Evolutionary conservation across 169 alveolate genomes (phyloP), one percentile per base, ranked within the genome.

Genomic region (Cryptosporidium canis): DNA sequence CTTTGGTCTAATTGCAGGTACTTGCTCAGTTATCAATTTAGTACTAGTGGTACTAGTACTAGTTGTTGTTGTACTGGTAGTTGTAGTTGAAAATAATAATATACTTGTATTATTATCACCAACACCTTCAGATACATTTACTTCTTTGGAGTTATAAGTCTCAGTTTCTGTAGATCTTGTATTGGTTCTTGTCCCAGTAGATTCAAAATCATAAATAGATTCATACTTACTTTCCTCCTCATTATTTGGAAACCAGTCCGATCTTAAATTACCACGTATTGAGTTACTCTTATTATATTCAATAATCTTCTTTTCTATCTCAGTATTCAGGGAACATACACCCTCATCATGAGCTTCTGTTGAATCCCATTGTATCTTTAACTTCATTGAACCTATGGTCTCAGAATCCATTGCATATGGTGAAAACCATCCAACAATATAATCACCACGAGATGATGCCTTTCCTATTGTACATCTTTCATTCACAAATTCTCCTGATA

Each of bases 371-470:
- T 55, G 67, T 16, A 70, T 45, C 29, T 70, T 70, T 21, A 77
- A 43, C 45, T 58, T 55, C n/a, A 61, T 44, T 24, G 87, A 77
- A 41, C 87, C 87, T 21, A 58, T 4, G 35, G 87, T 77, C 14
- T 77, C 72, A 24, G 72, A 58, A 58, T 61, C 87, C 18, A 77
- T 18, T 18, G 72, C 87, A 14, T 58, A 61, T 9, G 71, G 77
- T 24, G 87, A 56, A 27, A 58, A 77, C 87, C 87, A 77, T 14
- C 87, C 87, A 8, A 61, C 72, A 44, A 77, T 58, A 39, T 58
- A 77, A 29, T 77, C 87, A n/a, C 87, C 87, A 39, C 65, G 35
- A 11, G 87, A 55, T 24, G 87, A 77, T 27, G 87, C 68, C 29
- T 63, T 77, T 53, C 87, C 87, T 21, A 77, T 21, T 24, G 72